Evolutionary conservation across 441 rosid genomes (phyloP).

Genomic region (Jatropha podagrica): DNA sequence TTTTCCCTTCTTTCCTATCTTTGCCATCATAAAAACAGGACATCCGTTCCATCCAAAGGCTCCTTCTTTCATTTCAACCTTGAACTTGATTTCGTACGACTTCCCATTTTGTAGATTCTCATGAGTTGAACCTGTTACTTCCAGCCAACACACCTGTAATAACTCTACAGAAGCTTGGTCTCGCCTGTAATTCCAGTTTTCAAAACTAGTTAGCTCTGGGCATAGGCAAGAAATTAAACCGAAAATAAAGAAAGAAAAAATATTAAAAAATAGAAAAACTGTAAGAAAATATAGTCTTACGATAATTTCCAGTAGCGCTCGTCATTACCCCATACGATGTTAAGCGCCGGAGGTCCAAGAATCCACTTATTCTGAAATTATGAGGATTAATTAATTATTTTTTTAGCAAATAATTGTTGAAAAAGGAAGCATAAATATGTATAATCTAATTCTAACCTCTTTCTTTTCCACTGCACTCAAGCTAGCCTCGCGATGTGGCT

Average conservation of each 20-base stretch:
- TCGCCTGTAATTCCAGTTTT: neutral
- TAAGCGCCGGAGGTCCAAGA: constrained; percentile 28
- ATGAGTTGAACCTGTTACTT: constrained; percentile 36
- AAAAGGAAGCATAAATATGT: no score
- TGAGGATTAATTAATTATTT: neutral
- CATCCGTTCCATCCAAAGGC: constrained; percentile 53
- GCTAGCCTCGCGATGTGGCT: neutral
- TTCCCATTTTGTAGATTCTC: neutral
- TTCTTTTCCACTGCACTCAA: no score
- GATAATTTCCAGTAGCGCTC: constrained; percentile 35
- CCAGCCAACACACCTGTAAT: constrained; percentile 59
- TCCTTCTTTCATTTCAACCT: constrained; percentile 30
- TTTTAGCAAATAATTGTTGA: no score
- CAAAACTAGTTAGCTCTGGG: neutral
- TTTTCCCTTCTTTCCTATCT: constrained; percentile 46
- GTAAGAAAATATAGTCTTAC: constrained; percentile 10
- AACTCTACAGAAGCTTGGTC: constrained; percentile 31
- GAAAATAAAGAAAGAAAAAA: no score
- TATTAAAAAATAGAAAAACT: neutral
- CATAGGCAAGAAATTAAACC: no score
- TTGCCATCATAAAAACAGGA: constrained; percentile 55
- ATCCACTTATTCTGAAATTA: neutral
- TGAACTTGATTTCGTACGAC: constrained; percentile 37
- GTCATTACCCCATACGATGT: constrained; percentile 48
- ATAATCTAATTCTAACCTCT: neutral